phyloP scores from a whole-genome alignment of 179 eudicot species.

The Nepenthes alata region DNA sequence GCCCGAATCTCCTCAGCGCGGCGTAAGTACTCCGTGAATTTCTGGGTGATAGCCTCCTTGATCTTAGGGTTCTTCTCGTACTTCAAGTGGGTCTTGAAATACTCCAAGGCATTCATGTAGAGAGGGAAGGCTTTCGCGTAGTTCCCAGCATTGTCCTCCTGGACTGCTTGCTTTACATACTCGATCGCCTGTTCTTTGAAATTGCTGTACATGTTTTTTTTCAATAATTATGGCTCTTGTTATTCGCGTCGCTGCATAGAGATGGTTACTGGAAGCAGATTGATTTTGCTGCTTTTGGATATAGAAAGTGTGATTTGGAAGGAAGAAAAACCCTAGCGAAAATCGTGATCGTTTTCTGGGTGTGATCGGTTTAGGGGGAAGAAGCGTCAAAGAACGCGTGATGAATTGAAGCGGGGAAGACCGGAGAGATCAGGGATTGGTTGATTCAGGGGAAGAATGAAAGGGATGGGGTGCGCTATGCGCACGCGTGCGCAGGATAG shows the following conservation, averaged over 20 bases:
- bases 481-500: too few species aligned
- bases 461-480: not conserved
- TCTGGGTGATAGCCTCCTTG: slow-evolving; percentile 84
- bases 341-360: not conserved
- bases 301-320: not conserved
- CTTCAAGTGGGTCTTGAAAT: slow-evolving; percentile 81
- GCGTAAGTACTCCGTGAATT: slow-evolving; percentile 82
- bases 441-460: not conserved
- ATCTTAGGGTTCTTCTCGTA: slow-evolving; percentile 96
- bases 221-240: not conserved
- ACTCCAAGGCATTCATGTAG: slow-evolving; percentile 90
- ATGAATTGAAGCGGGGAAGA: too few species aligned
- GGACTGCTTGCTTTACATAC: slow-evolving; percentile 85
- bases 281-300: not conserved
- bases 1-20: slow-evolving; percentile 95
- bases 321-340: not conserved
- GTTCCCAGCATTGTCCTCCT: slow-evolving; percentile 88
- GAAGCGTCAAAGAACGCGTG: not conserved
- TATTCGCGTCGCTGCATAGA: not conserved
- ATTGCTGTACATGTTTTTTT: slow-evolving; percentile 68
- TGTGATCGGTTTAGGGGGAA: not conserved
- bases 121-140: slow-evolving; percentile 88
- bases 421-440: not conserved
- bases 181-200: slow-evolving; percentile 98
- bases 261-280: not conserved